Percentiles rank a stretch among this genome's conserved stretches.
These are phyloP conservation scores for Oryza nivara DNA, from an alignment of 176 grass and related monocot genomes.

Conservation along the genomic window DNA sequence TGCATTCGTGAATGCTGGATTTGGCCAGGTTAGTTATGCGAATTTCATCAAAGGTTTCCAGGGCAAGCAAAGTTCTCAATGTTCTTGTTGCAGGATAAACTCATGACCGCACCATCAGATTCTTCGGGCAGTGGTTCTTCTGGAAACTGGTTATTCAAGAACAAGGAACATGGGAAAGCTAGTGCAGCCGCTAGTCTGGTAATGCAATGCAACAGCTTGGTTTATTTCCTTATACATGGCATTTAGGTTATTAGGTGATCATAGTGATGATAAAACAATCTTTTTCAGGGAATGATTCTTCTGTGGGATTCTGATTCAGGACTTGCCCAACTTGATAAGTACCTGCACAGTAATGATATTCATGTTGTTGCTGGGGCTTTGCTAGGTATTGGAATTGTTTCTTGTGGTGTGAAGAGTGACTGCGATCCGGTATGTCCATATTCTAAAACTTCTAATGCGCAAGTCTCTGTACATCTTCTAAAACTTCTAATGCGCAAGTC, in stretches of 20 bases:
- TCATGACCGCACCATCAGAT: constrained; percentile 65
- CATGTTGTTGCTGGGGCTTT: constrained; percentile 78
- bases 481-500: neutral
- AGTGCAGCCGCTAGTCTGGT: constrained; percentile 81
- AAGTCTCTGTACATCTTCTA: neutral
- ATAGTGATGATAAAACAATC: constrained; percentile 5
- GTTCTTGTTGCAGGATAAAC: constrained; percentile 63
- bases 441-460: neutral
- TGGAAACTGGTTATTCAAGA: constrained; percentile 76
- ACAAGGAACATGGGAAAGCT: constrained; percentile 73
- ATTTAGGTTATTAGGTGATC: constrained; percentile 12
- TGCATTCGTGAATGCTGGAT: constrained; percentile 88
- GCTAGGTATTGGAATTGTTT: constrained; percentile 69
- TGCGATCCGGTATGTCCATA: constrained; percentile 64
- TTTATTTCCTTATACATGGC: neutral
- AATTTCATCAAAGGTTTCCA: constrained; percentile 20
- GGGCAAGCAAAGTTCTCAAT: neutral
- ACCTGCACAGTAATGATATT: constrained; percentile 68
- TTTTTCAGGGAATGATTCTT: constrained; percentile 68
- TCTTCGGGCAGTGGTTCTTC: constrained; percentile 59
- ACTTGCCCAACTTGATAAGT: constrained; percentile 74
- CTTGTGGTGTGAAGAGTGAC: constrained; percentile 76
- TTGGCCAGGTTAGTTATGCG: constrained; percentile 59
- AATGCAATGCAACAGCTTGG: constrained; percentile 14
- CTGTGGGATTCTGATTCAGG: constrained; percentile 75